Conservation (phyloP, 768 basidiomycete species). For the Suillus cothurnatus region DNA sequence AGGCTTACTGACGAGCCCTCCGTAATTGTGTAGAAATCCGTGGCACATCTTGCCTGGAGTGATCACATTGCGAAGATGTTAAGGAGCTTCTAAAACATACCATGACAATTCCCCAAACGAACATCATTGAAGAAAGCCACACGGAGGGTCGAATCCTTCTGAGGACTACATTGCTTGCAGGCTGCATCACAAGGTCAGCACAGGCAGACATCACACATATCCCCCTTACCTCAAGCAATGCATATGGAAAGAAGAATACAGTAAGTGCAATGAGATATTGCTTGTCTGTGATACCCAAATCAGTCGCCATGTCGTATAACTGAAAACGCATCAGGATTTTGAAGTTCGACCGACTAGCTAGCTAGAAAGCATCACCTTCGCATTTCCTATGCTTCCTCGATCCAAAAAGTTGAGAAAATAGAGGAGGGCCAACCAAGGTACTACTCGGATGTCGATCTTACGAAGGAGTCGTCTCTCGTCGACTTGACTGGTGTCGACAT, state of each 20-base stretch:
- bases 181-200: conserved; percentile 37
- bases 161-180: conserved; percentile 63
- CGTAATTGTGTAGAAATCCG: conserved; percentile 61
- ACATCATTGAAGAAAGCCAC: conserved; percentile 54
- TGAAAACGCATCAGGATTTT: conserved; percentile 24
- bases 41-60: conserved; percentile 52
- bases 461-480: conserved; percentile 57
- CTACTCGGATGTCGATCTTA: conserved; percentile 64
- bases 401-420: conserved; percentile 78
- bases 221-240: conserved; percentile 61
- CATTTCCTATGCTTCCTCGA: conserved; percentile 68
- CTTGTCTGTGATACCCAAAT: conserved; percentile 59
- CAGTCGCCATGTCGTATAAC: conserved; percentile 60
- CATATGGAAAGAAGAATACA: conserved; percentile 77
- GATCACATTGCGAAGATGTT: not conserved
- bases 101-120: conserved; percentile 45
- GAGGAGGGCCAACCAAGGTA: conserved; percentile 76
- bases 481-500: conserved; percentile 53
- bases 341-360: not conserved
- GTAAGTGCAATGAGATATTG: conserved; percentile 72
- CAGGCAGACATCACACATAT: not conserved
- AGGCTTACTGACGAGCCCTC: conserved; percentile 58
- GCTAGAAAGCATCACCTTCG: conserved; percentile 48
- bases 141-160: conserved; percentile 63
- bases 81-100: conserved; percentile 23